These are phyloP conservation scores for Aspergillus sclerotialis DNA, from an alignment of 2,329 filamentous ascomycete species.

Conservation along the genomic window DNA sequence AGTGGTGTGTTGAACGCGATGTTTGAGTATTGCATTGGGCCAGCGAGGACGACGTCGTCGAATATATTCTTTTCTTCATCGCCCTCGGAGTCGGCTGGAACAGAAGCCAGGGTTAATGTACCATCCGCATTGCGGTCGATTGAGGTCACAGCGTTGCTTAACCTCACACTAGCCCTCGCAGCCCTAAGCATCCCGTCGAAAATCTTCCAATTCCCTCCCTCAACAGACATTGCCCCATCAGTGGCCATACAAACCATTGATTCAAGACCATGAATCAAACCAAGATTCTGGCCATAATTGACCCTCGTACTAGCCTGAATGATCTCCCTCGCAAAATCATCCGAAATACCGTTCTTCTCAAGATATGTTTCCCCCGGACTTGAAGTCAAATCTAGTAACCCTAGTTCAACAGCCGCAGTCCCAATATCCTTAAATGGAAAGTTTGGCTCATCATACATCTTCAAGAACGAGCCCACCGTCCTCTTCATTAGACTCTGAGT, in stretches of 20 bases:
- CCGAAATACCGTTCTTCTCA: slow-evolving; percentile 58
- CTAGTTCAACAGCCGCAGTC: slow-evolving; percentile 59
- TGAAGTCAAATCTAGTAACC: slow-evolving; percentile 58
- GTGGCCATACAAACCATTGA: slow-evolving; percentile 90
- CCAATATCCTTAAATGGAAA: slow-evolving; percentile 81
- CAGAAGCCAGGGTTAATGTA: slow-evolving; percentile 40
- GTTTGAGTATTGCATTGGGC: slow-evolving; percentile 72
- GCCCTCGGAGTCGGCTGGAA: slow-evolving; percentile 11
- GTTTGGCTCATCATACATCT: slow-evolving; percentile 70
- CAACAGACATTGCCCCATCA: slow-evolving; percentile 69
- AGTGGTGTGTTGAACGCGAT: slow-evolving; percentile 48
- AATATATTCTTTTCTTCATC: slow-evolving; percentile 39
- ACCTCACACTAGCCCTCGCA: slow-evolving; percentile 53
- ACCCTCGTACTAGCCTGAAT: slow-evolving; percentile 87
- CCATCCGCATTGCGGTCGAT: slow-evolving; percentile 42
- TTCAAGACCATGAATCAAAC: slow-evolving; percentile 79
- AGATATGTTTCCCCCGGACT: slow-evolving; percentile 70
- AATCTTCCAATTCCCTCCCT: slow-evolving; percentile 89
- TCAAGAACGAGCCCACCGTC: slow-evolving; percentile 65
- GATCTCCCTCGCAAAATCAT: slow-evolving; percentile 67
- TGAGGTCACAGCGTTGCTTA: slow-evolving; percentile 61
- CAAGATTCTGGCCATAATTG: slow-evolving; percentile 88
- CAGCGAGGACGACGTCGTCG: slow-evolving; percentile 75
- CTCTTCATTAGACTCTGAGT: slow-evolving; percentile 65
- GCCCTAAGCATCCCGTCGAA: slow-evolving; percentile 72